These are phyloP conservation scores for Solanum neorickii DNA, from an alignment of 257 asterid genomes.

Conservation along the genomic window DNA sequence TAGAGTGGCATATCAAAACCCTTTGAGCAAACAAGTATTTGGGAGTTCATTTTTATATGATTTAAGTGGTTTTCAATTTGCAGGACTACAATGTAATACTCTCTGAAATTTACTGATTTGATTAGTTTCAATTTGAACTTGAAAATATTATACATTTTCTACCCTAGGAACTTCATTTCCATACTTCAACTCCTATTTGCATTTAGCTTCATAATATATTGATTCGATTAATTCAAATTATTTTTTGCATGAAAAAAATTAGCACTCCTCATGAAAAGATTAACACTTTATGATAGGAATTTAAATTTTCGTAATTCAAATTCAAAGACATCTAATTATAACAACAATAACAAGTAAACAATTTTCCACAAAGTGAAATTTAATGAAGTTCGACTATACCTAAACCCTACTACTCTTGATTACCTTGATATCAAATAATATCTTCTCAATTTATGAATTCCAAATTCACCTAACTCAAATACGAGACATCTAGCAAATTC, in stretches of 20 bases:
- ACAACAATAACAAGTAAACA: background rate
- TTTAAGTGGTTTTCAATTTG: too few species aligned
- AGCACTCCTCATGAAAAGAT: background rate
- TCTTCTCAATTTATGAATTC: too few species aligned
- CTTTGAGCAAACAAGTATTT: too few species aligned
- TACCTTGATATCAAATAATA: background rate
- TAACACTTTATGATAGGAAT: too few species aligned
- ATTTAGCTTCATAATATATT: background rate
- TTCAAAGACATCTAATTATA: too few species aligned
- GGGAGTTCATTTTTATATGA: too few species aligned
- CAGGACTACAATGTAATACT: fast-evolving
- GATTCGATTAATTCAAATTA: background rate
- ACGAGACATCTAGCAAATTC: background rate
- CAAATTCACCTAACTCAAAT: background rate
- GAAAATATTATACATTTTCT: background rate
- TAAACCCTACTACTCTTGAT: background rate
- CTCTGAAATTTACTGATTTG: too few species aligned
- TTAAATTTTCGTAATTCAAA: background rate
- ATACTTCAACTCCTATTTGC: background rate
- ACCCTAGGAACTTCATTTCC: background rate
- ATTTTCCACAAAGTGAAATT: background rate
- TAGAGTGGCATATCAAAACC: too few species aligned
- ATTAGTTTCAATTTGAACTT: too few species aligned
- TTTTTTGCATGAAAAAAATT: background rate
- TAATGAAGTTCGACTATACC: background rate